Evolutionary conservation across 2,329 filamentous ascomycete genomes (phyloP).

Genomic region (Leptographium galeiforme): DNA sequence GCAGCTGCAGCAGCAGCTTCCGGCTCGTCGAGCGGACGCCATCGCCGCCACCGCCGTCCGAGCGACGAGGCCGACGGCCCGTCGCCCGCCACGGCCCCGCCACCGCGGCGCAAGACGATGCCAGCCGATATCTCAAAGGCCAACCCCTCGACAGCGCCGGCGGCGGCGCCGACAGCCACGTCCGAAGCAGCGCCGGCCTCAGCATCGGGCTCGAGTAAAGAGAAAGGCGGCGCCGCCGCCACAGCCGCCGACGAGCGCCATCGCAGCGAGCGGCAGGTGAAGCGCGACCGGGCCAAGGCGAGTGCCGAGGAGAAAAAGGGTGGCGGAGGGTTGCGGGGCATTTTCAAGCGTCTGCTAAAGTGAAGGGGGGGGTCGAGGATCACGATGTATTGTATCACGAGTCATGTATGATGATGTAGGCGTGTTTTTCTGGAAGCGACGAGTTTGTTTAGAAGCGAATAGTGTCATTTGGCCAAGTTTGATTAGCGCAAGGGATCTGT

Average conservation of each 20-base stretch:
- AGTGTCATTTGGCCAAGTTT: no score
- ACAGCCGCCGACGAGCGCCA: constrained; percentile 8
- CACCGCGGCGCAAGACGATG: background rate
- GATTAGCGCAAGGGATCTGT: no score
- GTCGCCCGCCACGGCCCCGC: background rate
- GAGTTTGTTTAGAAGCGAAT: no score
- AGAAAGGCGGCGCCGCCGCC: no score
- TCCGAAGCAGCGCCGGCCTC: background rate
- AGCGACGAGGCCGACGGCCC: background rate
- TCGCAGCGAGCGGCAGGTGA: constrained; percentile 11
- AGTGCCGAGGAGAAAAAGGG: constrained; percentile 4
- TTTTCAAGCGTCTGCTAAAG: constrained; percentile 8
- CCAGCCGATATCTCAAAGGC: background rate
- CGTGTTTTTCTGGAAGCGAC: no score
- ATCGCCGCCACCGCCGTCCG: background rate
- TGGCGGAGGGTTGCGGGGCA: constrained; percentile 7
- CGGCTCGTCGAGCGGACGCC: background rate
- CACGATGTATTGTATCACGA: background rate
- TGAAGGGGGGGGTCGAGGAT: background rate
- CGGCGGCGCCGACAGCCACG: background rate
- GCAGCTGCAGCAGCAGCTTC: background rate
- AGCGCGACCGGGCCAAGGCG: constrained; percentile 2
- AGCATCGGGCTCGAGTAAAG: background rate
- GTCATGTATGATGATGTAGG: no score
- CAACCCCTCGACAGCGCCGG: background rate